Evolutionary conservation across 805 yeast genomes (phyloP), one percentile per base, ranked within the genome.

Genomic region (Saturnispora quitensis): DNA sequence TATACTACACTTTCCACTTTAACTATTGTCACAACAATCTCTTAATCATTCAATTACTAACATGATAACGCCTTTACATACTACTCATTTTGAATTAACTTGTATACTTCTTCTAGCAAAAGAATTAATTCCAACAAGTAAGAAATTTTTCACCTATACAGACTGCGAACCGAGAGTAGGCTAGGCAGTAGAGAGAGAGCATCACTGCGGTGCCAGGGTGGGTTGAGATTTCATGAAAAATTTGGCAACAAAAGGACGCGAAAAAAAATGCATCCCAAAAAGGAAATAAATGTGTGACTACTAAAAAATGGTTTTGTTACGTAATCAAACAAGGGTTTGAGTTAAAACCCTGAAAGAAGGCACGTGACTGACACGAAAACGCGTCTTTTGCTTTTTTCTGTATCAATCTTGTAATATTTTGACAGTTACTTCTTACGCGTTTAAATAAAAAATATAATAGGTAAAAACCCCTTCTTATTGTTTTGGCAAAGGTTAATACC

Each of bases 61-160:
- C 34, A 31, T 31, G 13, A 10, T 31, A 31, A 31, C n/a, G 34
- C 22, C 18, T 25, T 33, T 49, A 49, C 51, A 49, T 49, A 49
- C 51, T 49, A 49, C 51, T 38, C 51, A 49, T 49, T 49, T 49
- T 49, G 47, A 49, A 31, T 43, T 49, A 42, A 25, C 15, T 38
- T 38, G 42, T 49, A 47, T 49, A 35, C 24, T 35, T 31, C 44
- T 42, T 15, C 17, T 31, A 33, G 17, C 22, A 42, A 38, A 20
- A 38, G 42, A 18, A 17, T 38, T 38, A 10, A 17, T 18, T 17
- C 13, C 22, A 38, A 38, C 42, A 38, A 24, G 33, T 45, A 60
- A 52, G 43, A 25, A 40, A 40, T 46, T 36, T 38, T 20, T 47
- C 31, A 38, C 27, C 18, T 40, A 45, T 22, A 34, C 27, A 22